Conservation (phyloP, 768 basidiomycete genomes). For the Rickenella mellea region DNA sequence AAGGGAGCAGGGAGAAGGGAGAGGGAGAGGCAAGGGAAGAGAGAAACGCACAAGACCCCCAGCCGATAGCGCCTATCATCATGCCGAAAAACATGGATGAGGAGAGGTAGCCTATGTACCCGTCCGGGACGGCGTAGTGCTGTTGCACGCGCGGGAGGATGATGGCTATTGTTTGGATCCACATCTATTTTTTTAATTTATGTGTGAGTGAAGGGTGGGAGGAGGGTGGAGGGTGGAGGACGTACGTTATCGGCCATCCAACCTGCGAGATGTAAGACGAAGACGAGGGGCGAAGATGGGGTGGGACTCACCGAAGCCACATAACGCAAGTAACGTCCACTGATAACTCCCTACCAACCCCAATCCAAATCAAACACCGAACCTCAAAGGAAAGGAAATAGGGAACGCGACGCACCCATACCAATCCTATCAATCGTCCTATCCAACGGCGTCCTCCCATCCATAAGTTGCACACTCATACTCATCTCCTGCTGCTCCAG, state of each 20-base stretch:
- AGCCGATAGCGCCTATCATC: conserved; percentile 90
- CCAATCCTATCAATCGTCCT: conserved; percentile 85
- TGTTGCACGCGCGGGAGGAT: conserved; percentile 94
- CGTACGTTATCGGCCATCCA: conserved; percentile 91
- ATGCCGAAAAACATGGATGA: conserved; percentile 93
- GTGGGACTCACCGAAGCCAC: conserved; percentile 72
- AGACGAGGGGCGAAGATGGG: conserved; percentile 3
- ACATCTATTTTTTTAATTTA: conserved; percentile 52
- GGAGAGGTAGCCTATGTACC: conserved; percentile 71
- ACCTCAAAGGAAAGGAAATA: neutral
- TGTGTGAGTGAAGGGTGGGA: conserved; percentile 1
- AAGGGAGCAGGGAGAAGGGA: no score
- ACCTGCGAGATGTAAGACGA: conserved; percentile 31
- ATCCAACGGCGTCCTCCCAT: conserved; percentile 46
- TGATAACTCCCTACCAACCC: conserved; percentile 53
- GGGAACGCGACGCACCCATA: conserved; percentile 48
- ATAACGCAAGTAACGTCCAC: conserved; percentile 72
- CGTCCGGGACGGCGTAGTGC: conserved; percentile 76
- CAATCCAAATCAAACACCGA: neutral
- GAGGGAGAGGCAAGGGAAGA: no score
- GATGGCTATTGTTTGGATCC: conserved; percentile 86
- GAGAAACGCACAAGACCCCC: conserved; percentile 70
- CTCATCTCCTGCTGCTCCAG: conserved; percentile 16
- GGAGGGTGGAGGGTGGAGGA: conserved; percentile 2
- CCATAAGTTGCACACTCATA: no score